These are phyloP conservation scores for Bacidia rubella DNA, from an alignment of 495 filamentous ascomycete species.

Conservation along the genomic window DNA sequence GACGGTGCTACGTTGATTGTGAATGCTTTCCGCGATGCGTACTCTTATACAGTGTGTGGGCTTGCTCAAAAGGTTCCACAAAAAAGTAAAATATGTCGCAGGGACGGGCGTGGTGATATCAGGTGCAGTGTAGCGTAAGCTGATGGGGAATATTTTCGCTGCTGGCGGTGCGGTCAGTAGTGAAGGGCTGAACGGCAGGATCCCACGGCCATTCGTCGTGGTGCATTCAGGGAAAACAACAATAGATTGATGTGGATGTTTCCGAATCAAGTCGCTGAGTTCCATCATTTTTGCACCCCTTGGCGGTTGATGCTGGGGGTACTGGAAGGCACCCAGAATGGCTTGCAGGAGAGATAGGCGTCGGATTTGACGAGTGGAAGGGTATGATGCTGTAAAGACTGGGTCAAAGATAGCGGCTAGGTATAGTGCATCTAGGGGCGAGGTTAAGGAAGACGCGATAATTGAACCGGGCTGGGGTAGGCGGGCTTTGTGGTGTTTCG, in stretches of 20 bases:
- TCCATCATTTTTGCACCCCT: conserved; percentile 40
- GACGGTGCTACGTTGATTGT: conserved; percentile 34
- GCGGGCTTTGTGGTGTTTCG: conserved; percentile 47
- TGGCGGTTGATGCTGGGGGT: conserved; percentile 35
- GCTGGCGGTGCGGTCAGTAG: conserved; percentile 49
- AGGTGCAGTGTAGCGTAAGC: conserved; percentile 69
- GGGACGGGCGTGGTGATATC: conserved; percentile 90
- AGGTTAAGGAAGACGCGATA: conserved; percentile 82
- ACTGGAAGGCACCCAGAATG: conserved; percentile 57
- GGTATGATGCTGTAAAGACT: conserved; percentile 77
- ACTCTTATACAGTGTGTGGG: conserved; percentile 85
- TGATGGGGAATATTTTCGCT: conserved; percentile 75
- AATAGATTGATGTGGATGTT: conserved; percentile 60
- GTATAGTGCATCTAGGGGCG: conserved; percentile 85
- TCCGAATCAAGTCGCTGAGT: conserved; percentile 44
- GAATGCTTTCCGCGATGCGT: conserved; percentile 62
- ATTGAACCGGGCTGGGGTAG: conserved; percentile 64
- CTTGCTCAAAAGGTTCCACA: conserved; percentile 75
- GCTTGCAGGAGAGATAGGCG: conserved; percentile 62
- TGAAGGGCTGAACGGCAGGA: conserved; percentile 65
- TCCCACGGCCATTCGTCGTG: conserved; percentile 86
- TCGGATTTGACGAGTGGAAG: conserved; percentile 55
- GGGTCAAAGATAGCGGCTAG: conserved; percentile 95
- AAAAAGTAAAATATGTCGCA: conserved; percentile 47
- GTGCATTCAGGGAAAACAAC: conserved; percentile 86